Evolutionary conservation across 176 grass and related monocot genomes (phyloP).

Genomic region (Rhynchospora breviuscula): DNA sequence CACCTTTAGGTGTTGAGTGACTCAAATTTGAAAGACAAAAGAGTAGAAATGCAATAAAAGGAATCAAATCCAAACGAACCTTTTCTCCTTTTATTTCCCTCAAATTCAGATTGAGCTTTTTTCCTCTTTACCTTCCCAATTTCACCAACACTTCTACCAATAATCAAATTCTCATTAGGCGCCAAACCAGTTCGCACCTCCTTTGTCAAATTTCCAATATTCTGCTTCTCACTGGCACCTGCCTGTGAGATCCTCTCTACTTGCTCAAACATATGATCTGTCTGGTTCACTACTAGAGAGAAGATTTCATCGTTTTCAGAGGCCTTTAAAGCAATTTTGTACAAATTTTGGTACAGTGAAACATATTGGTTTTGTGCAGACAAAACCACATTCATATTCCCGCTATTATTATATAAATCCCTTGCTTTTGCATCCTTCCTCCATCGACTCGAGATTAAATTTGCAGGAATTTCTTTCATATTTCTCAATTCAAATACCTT

Average conservation of each 20-base stretch:
- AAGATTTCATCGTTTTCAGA: conserved; percentile 63
- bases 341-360: conserved; percentile 59
- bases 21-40: conserved; percentile 1
- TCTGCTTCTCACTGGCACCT: conserved; percentile 38
- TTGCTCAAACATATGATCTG: conserved; percentile 62
- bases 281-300: conserved; percentile 51
- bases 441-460: conserved; percentile 77
- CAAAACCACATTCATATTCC: conserved; percentile 19
- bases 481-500: conserved; percentile 78
- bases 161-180: conserved; percentile 38
- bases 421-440: conserved; percentile 71
- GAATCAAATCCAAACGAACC: conserved; percentile 26
- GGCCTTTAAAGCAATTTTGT: conserved; percentile 75
- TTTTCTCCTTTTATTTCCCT: conserved; percentile 59
- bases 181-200: conserved; percentile 35
- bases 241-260: conserved; percentile 57
- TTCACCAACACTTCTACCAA: conserved; percentile 39
- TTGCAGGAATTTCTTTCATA: conserved; percentile 59
- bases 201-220: conserved; percentile 36
- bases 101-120: conserved; percentile 36
- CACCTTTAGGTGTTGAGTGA: neutral
- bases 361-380: conserved; percentile 49
- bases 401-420: conserved; percentile 26
- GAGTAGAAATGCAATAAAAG: conserved; percentile 8
- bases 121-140: conserved; percentile 51